These are phyloP conservation scores for Dothidotthia symphoricarpi DNA, from an alignment of 2,329 filamentous ascomycete genomes.

Conservation along the genomic window DNA sequence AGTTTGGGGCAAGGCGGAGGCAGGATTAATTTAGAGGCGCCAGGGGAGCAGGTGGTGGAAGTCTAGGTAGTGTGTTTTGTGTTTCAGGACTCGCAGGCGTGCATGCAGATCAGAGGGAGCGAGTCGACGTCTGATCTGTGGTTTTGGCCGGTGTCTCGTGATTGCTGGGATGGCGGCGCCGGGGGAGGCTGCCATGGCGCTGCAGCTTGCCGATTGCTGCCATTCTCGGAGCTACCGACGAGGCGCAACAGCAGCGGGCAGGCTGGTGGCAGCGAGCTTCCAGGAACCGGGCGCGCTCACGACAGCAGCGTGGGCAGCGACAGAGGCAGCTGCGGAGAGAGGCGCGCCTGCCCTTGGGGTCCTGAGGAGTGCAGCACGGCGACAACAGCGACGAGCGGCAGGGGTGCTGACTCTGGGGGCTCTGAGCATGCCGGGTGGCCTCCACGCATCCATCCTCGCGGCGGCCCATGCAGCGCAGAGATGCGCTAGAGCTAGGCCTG, in stretches of 20 bases:
- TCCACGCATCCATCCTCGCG: slow-evolving; percentile 3
- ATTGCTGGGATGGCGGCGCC: slow-evolving; percentile 3
- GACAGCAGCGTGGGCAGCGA: not conserved
- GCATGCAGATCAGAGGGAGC: slow-evolving; percentile 13
- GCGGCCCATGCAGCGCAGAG: slow-evolving; percentile 9
- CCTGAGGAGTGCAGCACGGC: slow-evolving; percentile 4
- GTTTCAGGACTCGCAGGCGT: slow-evolving; percentile 12
- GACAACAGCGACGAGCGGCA: slow-evolving; percentile 7
- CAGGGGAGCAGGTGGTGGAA: slow-evolving; percentile 2
- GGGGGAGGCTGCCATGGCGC: too few relatives aligned
- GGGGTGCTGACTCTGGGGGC: slow-evolving; percentile 13
- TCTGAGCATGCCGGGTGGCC: slow-evolving; percentile 8
- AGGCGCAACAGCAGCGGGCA: slow-evolving; percentile 1
- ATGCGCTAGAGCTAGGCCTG: slow-evolving; percentile 10
- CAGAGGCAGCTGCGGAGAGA: slow-evolving; percentile 8
- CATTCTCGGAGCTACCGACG: slow-evolving; percentile 8
- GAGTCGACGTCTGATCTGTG: slow-evolving; percentile 11
- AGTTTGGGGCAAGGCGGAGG: not conserved
- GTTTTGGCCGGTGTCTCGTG: slow-evolving; percentile 13
- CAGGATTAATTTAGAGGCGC: too few relatives aligned
- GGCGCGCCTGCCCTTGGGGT: slow-evolving; percentile 6
- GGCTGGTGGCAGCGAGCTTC: too few relatives aligned
- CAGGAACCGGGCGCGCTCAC: too few relatives aligned
- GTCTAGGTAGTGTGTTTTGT: slow-evolving; percentile 1
- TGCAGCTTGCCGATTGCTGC: slow-evolving; percentile 5